phyloP scores from a whole-genome alignment of 106 monocot species.

The Phalaenopsis equestris region DNA sequence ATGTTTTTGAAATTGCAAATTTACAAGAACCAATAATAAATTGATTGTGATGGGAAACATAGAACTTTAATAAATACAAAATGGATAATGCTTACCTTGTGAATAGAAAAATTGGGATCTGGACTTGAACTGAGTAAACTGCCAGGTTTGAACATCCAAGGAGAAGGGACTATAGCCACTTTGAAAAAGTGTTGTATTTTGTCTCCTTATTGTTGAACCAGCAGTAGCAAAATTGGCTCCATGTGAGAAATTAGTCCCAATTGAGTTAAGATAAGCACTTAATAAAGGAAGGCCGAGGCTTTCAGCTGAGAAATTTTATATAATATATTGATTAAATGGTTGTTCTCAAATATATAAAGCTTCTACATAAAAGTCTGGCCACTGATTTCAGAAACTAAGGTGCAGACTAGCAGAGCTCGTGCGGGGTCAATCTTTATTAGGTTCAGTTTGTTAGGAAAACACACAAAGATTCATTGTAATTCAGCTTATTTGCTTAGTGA shows the following conservation, averaged over 20 bases:
- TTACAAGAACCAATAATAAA: background rate
- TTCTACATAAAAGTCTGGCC: background rate
- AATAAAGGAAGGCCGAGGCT: slow-evolving; percentile 13
- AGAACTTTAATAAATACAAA: background rate
- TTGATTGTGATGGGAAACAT: background rate
- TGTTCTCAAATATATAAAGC: background rate
- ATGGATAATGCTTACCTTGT: background rate
- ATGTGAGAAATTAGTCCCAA: slow-evolving; percentile 16
- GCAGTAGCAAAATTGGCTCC: slow-evolving; percentile 27
- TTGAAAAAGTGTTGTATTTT: slow-evolving; percentile 14
- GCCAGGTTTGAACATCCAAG: slow-evolving; percentile 18
- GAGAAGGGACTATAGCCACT: slow-evolving; percentile 19
- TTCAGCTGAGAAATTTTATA: slow-evolving; percentile 5
- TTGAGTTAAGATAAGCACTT: slow-evolving; percentile 16
- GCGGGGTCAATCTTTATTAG: too few relatives aligned
- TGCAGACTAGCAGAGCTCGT: too few relatives aligned
- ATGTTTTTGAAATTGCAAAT: background rate
- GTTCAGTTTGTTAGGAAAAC: too few relatives aligned
- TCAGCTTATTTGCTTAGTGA: too few relatives aligned
- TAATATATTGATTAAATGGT: background rate
- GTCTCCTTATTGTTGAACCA: slow-evolving; percentile 15
- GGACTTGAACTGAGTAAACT: slow-evolving; percentile 14
- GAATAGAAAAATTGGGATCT: slow-evolving; percentile 8
- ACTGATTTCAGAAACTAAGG: background rate
- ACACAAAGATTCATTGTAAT: too few relatives aligned